These are phyloP conservation scores for Podospora conica DNA, from an alignment of 495 filamentous ascomycete species.

Conservation along the genomic window DNA sequence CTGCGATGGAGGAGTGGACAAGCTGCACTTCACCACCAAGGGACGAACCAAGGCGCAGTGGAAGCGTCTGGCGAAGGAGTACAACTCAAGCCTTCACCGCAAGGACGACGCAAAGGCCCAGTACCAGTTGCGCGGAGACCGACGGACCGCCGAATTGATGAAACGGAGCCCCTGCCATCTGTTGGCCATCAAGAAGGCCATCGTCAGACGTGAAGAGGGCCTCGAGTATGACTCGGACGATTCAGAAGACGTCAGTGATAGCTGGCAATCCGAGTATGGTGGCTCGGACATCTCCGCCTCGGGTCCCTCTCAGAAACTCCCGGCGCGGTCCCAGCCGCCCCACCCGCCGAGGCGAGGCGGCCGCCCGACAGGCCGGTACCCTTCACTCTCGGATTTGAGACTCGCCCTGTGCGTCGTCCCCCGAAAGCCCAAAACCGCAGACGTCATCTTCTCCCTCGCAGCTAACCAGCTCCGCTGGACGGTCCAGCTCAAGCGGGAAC, in stretches of 20 bases:
- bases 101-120: neutral
- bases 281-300: neutral
- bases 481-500: neutral
- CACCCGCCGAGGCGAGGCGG: neutral
- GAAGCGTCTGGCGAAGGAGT: neutral
- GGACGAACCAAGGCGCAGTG: neutral
- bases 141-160: neutral
- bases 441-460: neutral
- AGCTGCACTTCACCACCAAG: neutral
- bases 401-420: neutral
- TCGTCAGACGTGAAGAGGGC: neutral
- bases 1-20: neutral
- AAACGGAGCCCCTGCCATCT: neutral
- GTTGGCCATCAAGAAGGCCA: neutral
- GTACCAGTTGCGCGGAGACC: neutral
- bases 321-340: neutral
- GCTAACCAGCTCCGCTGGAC: neutral
- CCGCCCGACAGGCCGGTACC: neutral
- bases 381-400: neutral
- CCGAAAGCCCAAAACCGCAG: neutral
- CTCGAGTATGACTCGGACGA: neutral
- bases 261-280: too few relatives aligned
- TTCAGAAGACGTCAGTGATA: too few relatives aligned
- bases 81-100: neutral
- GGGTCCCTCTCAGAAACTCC: neutral